phyloP scores from a whole-genome alignment of 805 yeast species.

The Grigorovia transvaalensis region DNA sequence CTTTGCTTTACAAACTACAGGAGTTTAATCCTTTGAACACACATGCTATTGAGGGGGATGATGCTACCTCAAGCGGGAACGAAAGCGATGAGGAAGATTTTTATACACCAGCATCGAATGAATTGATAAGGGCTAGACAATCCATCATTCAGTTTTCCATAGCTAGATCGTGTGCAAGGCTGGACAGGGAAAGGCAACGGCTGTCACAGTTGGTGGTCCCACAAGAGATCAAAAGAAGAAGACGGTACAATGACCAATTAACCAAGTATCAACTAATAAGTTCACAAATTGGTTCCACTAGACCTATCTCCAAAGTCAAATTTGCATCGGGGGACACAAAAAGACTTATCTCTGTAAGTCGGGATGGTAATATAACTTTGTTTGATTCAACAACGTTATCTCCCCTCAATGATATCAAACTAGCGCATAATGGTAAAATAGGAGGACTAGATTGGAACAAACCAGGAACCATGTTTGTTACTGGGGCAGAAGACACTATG shows the following conservation, averaged over 20 bases:
- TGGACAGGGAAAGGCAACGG: conserved; percentile 26
- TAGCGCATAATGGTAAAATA: conserved; percentile 47
- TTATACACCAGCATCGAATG: conserved; percentile 66
- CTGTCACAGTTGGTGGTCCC: conserved; percentile 30
- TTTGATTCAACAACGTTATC: conserved; percentile 34
- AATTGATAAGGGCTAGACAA: conserved; percentile 42
- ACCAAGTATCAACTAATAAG: conserved; percentile 40
- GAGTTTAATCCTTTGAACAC: neutral
- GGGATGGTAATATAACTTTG: conserved; percentile 66
- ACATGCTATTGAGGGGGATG: conserved; percentile 9
- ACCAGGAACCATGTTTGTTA: conserved; percentile 20
- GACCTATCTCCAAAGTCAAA: conserved; percentile 57
- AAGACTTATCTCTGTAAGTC: conserved; percentile 56
- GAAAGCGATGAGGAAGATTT: conserved; percentile 63
- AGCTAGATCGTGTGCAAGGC: conserved; percentile 33
- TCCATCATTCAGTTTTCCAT: conserved; percentile 45
- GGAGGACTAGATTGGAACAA: conserved; percentile 63
- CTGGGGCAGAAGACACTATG: conserved; percentile 39
- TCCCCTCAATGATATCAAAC: conserved; percentile 9
- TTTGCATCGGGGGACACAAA: conserved; percentile 27
- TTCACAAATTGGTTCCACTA: conserved; percentile 55
- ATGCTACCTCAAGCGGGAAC: conserved; percentile 30
- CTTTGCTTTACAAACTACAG: conserved; percentile 11
- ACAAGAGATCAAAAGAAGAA: conserved; percentile 37
- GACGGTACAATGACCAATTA: conserved; percentile 31